A percentile compares a stretch with the other conserved stretches of the same genome.
phyloP scores from a whole-genome alignment of 164 flowering plant genomes.

The Kingdonia uniflora region DNA sequence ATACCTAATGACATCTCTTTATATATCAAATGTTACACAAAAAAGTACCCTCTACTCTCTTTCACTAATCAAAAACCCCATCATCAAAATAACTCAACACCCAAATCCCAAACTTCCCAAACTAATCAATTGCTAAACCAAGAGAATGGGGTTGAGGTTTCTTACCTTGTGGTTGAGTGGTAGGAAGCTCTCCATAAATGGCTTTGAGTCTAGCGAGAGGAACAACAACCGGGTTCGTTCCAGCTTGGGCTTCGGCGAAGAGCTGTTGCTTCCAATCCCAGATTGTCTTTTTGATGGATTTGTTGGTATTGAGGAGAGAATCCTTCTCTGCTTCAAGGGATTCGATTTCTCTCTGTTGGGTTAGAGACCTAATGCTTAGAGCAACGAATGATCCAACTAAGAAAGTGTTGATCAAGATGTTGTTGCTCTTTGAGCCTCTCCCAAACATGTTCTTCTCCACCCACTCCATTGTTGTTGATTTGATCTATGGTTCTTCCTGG shows the following conservation, averaged over 20 bases:
- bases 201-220: slow-evolving; percentile 42
- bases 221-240: slow-evolving; percentile 20
- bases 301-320: slow-evolving; percentile 43
- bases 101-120: neutral
- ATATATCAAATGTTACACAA: too few relatives aligned
- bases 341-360: slow-evolving; percentile 45
- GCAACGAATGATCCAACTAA: slow-evolving; percentile 29
- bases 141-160: neutral
- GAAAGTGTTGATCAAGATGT: slow-evolving; percentile 32
- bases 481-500: too few relatives aligned
- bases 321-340: slow-evolving; percentile 50
- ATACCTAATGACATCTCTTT: too few relatives aligned
- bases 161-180: slow-evolving; percentile 22
- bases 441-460: too few relatives aligned
- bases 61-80: neutral
- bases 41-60: too few relatives aligned
- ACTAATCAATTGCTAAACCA: neutral
- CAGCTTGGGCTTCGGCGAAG: slow-evolving; percentile 34
- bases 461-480: too few relatives aligned
- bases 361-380: slow-evolving; percentile 37
- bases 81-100: neutral
- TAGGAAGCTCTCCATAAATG: slow-evolving; percentile 32
- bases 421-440: slow-evolving; percentile 21
- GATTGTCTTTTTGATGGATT: slow-evolving; percentile 42
- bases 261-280: slow-evolving; percentile 89